Evolutionary conservation across 2,329 filamentous ascomycete species (phyloP).

Genomic region (Xylaria sp.): DNA sequence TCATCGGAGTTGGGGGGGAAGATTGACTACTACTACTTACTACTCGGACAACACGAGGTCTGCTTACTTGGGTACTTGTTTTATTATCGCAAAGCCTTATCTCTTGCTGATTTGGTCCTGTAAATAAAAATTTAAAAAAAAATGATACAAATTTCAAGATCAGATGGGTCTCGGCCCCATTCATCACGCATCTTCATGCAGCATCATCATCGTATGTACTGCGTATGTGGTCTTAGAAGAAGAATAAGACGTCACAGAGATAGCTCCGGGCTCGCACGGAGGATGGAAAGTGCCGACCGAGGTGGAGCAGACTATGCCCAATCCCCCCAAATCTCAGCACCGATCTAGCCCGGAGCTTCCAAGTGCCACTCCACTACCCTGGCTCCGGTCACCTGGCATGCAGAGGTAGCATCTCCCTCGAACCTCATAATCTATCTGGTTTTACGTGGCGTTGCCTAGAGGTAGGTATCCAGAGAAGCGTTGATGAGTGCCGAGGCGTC

Average conservation of each 20-base stretch:
- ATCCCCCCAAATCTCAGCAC: constrained; percentile 16
- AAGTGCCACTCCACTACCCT: constrained; percentile 2
- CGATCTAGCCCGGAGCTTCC: constrained; percentile 30
- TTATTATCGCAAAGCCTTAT: no score
- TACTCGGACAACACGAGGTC: background rate
- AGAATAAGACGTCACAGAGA: background rate
- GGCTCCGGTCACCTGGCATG: background rate
- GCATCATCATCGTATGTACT: no score
- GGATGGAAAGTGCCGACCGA: constrained; percentile 9
- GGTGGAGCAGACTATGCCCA: constrained; percentile 12
- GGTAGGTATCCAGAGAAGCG: background rate
- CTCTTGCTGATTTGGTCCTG: background rate
- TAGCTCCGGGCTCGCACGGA: constrained; percentile 21
- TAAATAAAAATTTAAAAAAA: background rate
- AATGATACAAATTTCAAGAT: background rate
- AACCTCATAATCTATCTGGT: background rate
- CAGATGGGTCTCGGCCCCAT: background rate
- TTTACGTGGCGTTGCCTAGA: background rate
- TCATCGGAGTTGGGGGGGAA: constrained; percentile 21
- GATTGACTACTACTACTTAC: no score
- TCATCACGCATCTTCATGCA: no score
- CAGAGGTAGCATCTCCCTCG: background rate
- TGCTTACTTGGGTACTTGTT: background rate
- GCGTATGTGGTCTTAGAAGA: background rate
- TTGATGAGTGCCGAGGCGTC: background rate